Percentiles rank a stretch among this genome's conserved stretches.
phyloP scores from a whole-genome alignment of 2,329 filamentous ascomycete genomes.

The Aspergillus proliferans region DNA sequence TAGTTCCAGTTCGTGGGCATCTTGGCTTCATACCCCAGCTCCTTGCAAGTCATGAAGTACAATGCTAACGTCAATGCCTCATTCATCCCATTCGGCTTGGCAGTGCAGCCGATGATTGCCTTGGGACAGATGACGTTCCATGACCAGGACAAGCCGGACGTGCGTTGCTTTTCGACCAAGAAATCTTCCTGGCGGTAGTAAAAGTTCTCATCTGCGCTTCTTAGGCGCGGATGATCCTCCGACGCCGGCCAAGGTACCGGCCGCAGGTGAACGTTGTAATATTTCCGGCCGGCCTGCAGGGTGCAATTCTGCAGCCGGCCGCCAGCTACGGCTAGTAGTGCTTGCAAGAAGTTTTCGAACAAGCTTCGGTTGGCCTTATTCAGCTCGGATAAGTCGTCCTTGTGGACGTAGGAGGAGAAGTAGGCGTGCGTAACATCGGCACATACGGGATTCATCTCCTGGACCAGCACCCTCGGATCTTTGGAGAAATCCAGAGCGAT shows the following conservation, averaged over 20 bases:
- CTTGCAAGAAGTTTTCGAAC: slow-evolving; percentile 2
- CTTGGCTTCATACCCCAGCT: slow-evolving; percentile 8
- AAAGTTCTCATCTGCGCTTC: slow-evolving; percentile 15
- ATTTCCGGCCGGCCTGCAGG: slow-evolving; percentile 13
- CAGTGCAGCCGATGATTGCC: slow-evolving; percentile 16
- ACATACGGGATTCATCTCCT: slow-evolving; percentile 11
- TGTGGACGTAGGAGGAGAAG: slow-evolving; percentile 23
- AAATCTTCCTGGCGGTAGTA: slow-evolving; percentile 20
- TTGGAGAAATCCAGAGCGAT: slow-evolving; percentile 20
- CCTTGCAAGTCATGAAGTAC: slow-evolving; percentile 12
- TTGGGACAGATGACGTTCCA: slow-evolving; percentile 17
- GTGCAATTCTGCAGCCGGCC: slow-evolving; percentile 1
- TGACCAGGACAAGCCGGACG: slow-evolving; percentile 6
- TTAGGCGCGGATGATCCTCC: slow-evolving; percentile 15
- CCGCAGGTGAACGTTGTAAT: slow-evolving; percentile 15
- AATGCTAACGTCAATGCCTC: slow-evolving; percentile 14
- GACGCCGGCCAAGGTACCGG: slow-evolving; percentile 14
- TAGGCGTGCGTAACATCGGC: slow-evolving; percentile 21
- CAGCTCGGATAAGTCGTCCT: slow-evolving; percentile 16
- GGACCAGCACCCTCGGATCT: slow-evolving; percentile 3
- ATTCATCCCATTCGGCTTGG: slow-evolving; percentile 17
- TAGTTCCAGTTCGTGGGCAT: slow-evolving; percentile 12
- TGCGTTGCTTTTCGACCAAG: slow-evolving; percentile 10
- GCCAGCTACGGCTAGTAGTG: slow-evolving; percentile 1
- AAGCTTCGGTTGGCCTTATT: slow-evolving; percentile 12